Conservation (phyloP, 148 eudicot genomes). For the Cornus suecica region DNA sequence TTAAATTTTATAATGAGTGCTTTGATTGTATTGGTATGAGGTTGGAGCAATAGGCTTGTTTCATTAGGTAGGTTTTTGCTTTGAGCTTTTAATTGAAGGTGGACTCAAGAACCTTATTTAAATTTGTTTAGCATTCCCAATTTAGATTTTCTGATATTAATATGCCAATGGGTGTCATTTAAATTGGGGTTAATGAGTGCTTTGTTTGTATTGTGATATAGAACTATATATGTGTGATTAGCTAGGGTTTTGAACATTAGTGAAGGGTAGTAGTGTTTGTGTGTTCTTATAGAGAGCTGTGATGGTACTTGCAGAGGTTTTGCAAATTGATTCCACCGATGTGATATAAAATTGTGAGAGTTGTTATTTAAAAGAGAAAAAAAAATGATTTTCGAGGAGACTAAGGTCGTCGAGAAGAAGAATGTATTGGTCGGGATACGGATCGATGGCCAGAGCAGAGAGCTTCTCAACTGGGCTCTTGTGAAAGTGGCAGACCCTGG, state of each 20-base stretch:
- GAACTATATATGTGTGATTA: too few species aligned
- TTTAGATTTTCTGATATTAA: constrained; percentile 9
- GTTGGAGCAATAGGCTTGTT: background rate
- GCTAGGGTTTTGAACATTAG: too few species aligned
- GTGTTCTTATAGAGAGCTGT: background rate
- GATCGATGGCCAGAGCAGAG: constrained; percentile 58
- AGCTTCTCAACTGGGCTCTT: constrained; percentile 79
- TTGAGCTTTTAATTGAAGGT: background rate
- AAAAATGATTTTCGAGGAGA: constrained; percentile 37
- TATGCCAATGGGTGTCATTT: background rate
- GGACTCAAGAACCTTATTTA: constrained; percentile 3
- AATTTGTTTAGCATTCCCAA: too few species aligned
- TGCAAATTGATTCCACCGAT: background rate
- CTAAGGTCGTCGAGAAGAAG: constrained; percentile 27
- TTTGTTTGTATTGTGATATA: background rate
- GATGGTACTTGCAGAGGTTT: background rate
- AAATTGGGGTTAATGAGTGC: background rate
- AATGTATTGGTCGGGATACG: constrained; percentile 65
- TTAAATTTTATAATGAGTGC: background rate
- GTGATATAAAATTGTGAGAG: background rate
- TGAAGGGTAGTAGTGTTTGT: too few species aligned
- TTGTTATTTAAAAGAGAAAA: background rate
- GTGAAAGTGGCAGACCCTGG: constrained; percentile 77
- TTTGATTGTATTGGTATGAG: background rate
- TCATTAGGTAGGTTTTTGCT: background rate